Evolutionary conservation across 306 rosid species (phyloP), one percentile per base, ranked within the genome.

Genomic region (Acacia confusa): DNA sequence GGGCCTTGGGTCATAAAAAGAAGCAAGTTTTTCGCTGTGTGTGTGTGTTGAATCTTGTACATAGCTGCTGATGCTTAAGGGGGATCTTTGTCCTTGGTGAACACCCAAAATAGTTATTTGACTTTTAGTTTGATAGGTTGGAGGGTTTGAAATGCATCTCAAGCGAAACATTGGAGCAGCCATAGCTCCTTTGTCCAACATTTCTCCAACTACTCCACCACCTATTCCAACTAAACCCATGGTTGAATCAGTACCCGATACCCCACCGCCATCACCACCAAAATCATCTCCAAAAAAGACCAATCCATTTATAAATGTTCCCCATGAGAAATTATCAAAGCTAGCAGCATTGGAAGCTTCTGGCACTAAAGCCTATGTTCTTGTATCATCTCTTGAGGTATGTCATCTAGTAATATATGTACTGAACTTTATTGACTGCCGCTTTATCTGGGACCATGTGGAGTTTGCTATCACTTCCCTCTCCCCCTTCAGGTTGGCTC

Each of bases 121-220:
- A 13, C 9, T 13, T 61, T 61, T 13, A 61, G 60, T 84, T 47
- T 81, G 71, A 67, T 73, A 92, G 97, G 85, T 92, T 84, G 97
- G 97, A 80, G 97, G 89, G 60, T 91, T 88, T 83, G 91, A 92
- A 83, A 92, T 92, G 97, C 94, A 91, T 84, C 69, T 92, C 74
- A 92, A 88, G 90, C 90, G 97, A 64, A 89, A 88, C 57, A 36
- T 92, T 78, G 97, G 91, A 83, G 94, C 70, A 58, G 84, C 88
- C 60, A 78, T 55, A 70, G 76, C 85, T 76, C 91, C 90, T 6
- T 14, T 87, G 82, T 84, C 95, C 69, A 77, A 74, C 88, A 87
- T 89, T 85, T 89, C 90, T 0, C 97, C 95, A 38, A 84, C 66
- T 27, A 75, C 78, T 47, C 83, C 92, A 1, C 94, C 90, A 14